phyloP scores from a whole-genome alignment of 2,329 filamentous ascomycete genomes.

The Aspergillus clavatus region DNA sequence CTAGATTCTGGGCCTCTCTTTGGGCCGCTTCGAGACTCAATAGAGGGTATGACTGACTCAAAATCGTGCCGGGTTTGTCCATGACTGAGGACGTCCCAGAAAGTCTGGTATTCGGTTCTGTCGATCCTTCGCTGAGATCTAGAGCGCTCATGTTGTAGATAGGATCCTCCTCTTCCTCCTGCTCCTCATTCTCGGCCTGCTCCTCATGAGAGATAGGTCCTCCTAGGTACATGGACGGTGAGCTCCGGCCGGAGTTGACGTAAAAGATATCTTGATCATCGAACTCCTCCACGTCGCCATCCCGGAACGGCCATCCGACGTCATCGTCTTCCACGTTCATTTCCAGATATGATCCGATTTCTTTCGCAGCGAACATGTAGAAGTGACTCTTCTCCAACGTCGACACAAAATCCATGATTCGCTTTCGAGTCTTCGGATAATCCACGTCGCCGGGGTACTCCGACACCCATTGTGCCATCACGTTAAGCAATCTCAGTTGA shows the following conservation, averaged over 20 bases:
- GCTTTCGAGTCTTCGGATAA: constrained; percentile 64
- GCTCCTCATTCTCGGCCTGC: constrained; percentile 17
- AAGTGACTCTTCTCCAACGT: constrained; percentile 72
- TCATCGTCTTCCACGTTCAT: constrained; percentile 81
- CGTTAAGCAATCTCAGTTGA: constrained; percentile 77
- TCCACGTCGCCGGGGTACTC: constrained; percentile 93
- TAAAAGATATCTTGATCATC: constrained; percentile 40
- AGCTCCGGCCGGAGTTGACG: constrained; percentile 39
- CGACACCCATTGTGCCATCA: constrained; percentile 83
- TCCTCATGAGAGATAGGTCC: constrained; percentile 18
- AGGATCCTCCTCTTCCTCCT: constrained; percentile 34
- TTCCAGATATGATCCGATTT: constrained; percentile 76
- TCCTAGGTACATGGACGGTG: constrained; percentile 32
- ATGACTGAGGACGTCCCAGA: constrained; percentile 37
- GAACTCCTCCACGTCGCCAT: constrained; percentile 53
- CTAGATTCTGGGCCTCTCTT: constrained; percentile 66
- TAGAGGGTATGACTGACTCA: constrained; percentile 41
- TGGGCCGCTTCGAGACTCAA: constrained; percentile 66
- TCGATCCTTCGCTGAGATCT: constrained; percentile 36
- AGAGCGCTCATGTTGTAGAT: constrained; percentile 36
- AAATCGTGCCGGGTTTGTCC: constrained; percentile 36
- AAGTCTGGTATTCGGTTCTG: constrained; percentile 35
- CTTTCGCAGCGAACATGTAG: constrained; percentile 77
- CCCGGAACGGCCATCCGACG: constrained; percentile 81
- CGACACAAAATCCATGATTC: constrained; percentile 68